Percentiles rank a stretch among this genome's conserved stretches.
phyloP scores from a whole-genome alignment of 2,329 filamentous ascomycete genomes.

The Pezicula rhizophila region DNA sequence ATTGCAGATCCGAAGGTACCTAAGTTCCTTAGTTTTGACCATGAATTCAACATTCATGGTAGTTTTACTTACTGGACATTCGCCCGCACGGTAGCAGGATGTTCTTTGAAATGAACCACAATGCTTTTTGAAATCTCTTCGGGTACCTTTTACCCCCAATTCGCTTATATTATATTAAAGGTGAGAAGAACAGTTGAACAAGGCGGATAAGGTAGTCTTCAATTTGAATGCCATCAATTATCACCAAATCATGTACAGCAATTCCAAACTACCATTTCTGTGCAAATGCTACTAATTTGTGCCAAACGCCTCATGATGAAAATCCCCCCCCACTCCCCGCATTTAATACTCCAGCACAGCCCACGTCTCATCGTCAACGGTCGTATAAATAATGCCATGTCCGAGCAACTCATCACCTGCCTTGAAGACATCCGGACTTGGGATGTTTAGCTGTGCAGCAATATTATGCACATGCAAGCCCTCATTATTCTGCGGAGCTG shows the following conservation, averaged over 20 bases:
- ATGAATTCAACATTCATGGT: too few relatives aligned
- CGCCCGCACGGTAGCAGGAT: too few relatives aligned
- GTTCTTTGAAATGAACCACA: too few relatives aligned
- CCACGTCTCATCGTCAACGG: conserved; percentile 89
- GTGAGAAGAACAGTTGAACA: too few relatives aligned
- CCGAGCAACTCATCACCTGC: conserved; percentile 77
- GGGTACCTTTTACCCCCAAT: too few relatives aligned
- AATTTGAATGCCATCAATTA: not conserved
- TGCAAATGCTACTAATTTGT: not conserved
- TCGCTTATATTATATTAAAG: too few relatives aligned
- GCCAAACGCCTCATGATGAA: conserved; percentile 13
- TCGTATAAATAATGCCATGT: conserved; percentile 77
- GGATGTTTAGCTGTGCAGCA: conserved; percentile 57
- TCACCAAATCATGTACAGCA: not conserved
- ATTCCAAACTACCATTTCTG: not conserved
- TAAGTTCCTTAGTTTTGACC: too few relatives aligned
- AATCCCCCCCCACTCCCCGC: not conserved
- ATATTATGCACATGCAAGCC: conserved; percentile 79
- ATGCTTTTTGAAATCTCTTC: too few relatives aligned
- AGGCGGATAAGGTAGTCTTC: not conserved
- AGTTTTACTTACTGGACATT: too few relatives aligned
- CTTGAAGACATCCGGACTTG: conserved; percentile 62
- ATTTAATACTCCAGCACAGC: conserved; percentile 65
- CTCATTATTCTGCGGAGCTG: conserved; percentile 67
- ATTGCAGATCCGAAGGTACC: too few relatives aligned